Conservation (phyloP, 2,329 filamentous ascomycete species). For the Beauveria caledonica region DNA sequence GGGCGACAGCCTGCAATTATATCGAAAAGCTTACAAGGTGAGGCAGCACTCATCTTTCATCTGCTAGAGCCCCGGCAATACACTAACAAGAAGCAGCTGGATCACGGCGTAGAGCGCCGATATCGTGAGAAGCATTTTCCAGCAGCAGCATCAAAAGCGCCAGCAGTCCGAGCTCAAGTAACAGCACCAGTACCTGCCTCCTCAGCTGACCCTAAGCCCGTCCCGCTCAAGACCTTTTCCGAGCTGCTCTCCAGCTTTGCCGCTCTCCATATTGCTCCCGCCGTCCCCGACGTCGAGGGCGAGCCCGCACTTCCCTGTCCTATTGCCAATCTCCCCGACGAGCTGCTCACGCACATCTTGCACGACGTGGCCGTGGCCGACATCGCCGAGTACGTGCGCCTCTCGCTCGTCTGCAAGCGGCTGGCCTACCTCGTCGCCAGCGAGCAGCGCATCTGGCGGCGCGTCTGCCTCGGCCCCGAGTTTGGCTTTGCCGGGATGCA, state of each 20-base stretch:
- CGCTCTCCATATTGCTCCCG: conserved; percentile 56
- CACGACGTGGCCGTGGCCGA: conserved; percentile 64
- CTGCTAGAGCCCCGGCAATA: neutral
- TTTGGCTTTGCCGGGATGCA: conserved; percentile 80
- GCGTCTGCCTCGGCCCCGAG: conserved; percentile 58
- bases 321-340: conserved; percentile 68
- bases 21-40: conserved; percentile 84
- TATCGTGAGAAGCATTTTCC: conserved; percentile 91
- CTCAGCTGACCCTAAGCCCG: conserved; percentile 19
- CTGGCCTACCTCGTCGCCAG: conserved; percentile 77
- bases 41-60: conserved; percentile 15
- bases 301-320: conserved; percentile 70
- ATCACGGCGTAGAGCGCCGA: conserved; percentile 70
- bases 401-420: conserved; percentile 76
- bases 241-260: conserved; percentile 74
- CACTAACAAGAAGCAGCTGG: conserved; percentile 49
- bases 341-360: conserved; percentile 76
- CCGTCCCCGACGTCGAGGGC: conserved; percentile 61
- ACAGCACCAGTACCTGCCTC: conserved; percentile 26
- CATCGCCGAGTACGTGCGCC: conserved; percentile 65
- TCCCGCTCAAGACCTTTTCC: conserved; percentile 45
- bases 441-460: conserved; percentile 81
- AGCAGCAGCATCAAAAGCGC: conserved; percentile 40
- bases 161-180: conserved; percentile 11
- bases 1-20: conserved; percentile 80